phyloP scores from a whole-genome alignment of 2,329 filamentous ascomycete genomes.

The Chaetothyriales sp. region DNA sequence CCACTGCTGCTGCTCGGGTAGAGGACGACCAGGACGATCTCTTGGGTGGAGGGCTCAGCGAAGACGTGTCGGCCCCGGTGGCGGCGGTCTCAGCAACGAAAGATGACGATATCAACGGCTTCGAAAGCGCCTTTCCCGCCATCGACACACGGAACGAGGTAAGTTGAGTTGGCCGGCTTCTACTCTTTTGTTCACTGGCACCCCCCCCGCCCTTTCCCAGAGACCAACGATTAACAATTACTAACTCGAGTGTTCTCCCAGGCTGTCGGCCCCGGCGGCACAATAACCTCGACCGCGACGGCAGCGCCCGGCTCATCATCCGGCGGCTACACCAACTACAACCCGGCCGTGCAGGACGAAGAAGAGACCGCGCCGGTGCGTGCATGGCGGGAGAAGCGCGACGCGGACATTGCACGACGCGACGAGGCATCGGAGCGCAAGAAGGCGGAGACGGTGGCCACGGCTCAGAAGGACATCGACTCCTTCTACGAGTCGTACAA shows the following conservation, averaged over 20 bases:
- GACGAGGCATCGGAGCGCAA: slow-evolving; percentile 68
- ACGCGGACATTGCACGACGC: slow-evolving; percentile 67
- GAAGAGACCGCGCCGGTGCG: slow-evolving; percentile 41
- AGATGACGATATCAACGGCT: slow-evolving; percentile 39
- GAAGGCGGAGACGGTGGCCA: slow-evolving; percentile 71
- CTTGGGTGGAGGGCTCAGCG: slow-evolving; percentile 45
- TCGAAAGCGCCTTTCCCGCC: slow-evolving; percentile 83
- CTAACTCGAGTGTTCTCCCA: slow-evolving; percentile 21
- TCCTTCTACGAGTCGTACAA: slow-evolving; percentile 99
- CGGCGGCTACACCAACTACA: slow-evolving; percentile 36
- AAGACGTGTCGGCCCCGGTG: too few relatives aligned
- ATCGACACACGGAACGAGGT: slow-evolving; percentile 62
- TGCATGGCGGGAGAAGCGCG: slow-evolving; percentile 82
- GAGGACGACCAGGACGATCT: slow-evolving; percentile 57
- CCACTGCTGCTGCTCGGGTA: slow-evolving; percentile 40
- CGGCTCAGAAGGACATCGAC: slow-evolving; percentile 87
- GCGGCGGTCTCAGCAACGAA: slow-evolving; percentile 24
- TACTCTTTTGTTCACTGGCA: too few relatives aligned
- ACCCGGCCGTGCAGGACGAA: slow-evolving; percentile 51
- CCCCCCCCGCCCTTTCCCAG: too few relatives aligned
- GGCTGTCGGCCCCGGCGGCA: slow-evolving; percentile 59
- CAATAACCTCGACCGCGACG: slow-evolving; percentile 56
- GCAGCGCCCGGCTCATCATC: slow-evolving; percentile 33
- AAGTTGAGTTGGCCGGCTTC: slow-evolving; percentile 14
- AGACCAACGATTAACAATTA: too few relatives aligned